Evolutionary conservation across 1,284 basidiomycete species (phyloP).

Genomic region (Flammula alnicola): DNA sequence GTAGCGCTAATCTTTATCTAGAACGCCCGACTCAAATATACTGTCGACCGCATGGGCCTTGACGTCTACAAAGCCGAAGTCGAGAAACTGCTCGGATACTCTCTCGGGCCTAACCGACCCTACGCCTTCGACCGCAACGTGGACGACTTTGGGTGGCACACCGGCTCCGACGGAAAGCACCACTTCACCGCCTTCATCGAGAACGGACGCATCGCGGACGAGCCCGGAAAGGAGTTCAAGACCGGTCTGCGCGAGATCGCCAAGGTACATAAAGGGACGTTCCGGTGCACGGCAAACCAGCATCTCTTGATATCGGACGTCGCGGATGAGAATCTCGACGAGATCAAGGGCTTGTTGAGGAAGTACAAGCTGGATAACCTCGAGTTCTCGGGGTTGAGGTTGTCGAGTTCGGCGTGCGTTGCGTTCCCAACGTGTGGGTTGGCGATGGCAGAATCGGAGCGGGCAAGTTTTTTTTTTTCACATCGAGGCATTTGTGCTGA

Average conservation of each 20-base stretch:
- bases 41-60: conserved; percentile 93
- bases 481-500: background rate
- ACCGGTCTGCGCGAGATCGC: conserved; percentile 92
- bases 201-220: conserved; percentile 96
- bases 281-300: conserved; percentile 95
- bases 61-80: conserved; percentile 88
- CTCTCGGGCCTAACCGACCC: conserved; percentile 73
- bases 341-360: conserved; percentile 81
- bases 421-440: conserved; percentile 93
- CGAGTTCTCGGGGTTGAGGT: conserved; percentile 78
- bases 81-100: conserved; percentile 87
- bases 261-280: conserved; percentile 90
- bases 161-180: conserved; percentile 86
- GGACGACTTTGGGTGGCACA: conserved; percentile 94
- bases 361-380: conserved; percentile 95
- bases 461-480: conserved; percentile 39
- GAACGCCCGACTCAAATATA: conserved; percentile 97
- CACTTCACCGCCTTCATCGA: conserved; percentile 97
- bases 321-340: conserved; percentile 68
- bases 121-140: conserved; percentile 91
- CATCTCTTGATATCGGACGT: conserved; percentile 92
- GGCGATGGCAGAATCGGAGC: conserved; percentile 42
- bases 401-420: conserved; percentile 94
- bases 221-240: conserved; percentile 91
- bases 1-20: conserved; percentile 21